These are phyloP conservation scores for Penicillium dipodomyicola DNA, from an alignment of 495 filamentous ascomycete genomes.

Conservation along the genomic window DNA sequence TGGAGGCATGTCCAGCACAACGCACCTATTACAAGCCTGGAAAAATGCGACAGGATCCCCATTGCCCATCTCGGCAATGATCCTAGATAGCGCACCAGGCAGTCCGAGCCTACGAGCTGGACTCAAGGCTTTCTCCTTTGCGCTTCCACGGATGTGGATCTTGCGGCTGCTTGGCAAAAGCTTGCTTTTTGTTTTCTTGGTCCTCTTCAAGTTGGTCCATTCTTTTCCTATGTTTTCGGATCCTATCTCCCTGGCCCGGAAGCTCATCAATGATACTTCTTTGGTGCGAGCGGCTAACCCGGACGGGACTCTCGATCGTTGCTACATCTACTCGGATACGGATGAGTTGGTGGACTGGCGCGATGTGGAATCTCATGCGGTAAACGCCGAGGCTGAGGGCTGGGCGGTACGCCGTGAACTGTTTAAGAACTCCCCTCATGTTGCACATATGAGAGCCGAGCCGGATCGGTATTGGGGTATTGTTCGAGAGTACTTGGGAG, in stretches of 20 bases:
- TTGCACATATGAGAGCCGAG: conserved; percentile 44
- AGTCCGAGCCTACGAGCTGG: conserved; percentile 26
- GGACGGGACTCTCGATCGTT: conserved; percentile 22
- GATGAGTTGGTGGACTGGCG: conserved; percentile 41
- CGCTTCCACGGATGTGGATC: conserved; percentile 35
- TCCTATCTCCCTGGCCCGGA: conserved; percentile 28
- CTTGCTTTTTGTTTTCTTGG: conserved; percentile 26
- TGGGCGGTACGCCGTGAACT: conserved; percentile 39
- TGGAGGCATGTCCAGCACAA: conserved; percentile 35
- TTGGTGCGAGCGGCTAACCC: conserved; percentile 27
- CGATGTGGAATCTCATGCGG: conserved; percentile 46
- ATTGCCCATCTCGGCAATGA: conserved; percentile 35
- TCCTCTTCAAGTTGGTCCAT: conserved; percentile 15
- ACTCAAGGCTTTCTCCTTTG: conserved; percentile 38
- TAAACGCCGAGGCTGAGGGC: conserved; percentile 34
- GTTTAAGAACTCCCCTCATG: conserved; percentile 43
- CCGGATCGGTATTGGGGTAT: conserved; percentile 46
- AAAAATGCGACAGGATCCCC: conserved; percentile 29
- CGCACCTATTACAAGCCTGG: conserved; percentile 36
- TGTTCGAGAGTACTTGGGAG: conserved; percentile 29
- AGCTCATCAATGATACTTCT: conserved; percentile 30
- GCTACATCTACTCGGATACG: conserved; percentile 47
- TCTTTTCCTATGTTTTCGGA: conserved; percentile 22
- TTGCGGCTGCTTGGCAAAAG: conserved; percentile 31
- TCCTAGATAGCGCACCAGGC: conserved; percentile 46